Percentiles rank a stretch among this genome's conserved stretches.
phyloP scores from a whole-genome alignment of 2,329 filamentous ascomycete genomes.

The Acrodontium crateriforme region DNA sequence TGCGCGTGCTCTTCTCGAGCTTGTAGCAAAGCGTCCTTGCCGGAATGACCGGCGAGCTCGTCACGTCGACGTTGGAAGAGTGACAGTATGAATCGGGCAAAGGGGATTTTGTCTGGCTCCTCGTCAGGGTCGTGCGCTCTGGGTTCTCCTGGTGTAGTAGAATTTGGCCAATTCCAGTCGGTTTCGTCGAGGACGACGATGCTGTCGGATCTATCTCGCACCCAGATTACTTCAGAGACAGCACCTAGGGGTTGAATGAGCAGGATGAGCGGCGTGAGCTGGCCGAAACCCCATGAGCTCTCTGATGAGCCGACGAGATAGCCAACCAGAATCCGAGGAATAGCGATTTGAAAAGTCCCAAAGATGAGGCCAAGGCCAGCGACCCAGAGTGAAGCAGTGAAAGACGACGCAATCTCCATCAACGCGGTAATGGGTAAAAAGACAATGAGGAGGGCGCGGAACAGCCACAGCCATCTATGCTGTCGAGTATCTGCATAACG shows the following conservation, averaged over 20 bases:
- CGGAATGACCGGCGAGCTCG: too few relatives aligned
- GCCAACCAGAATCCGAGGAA: neutral
- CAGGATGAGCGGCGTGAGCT: conserved; percentile 1
- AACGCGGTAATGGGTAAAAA: conserved; percentile 1
- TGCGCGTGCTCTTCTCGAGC: too few relatives aligned
- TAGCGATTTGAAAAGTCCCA: conserved; percentile 1
- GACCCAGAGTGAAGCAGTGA: conserved; percentile 2
- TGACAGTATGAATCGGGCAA: too few relatives aligned
- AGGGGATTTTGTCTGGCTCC: too few relatives aligned
- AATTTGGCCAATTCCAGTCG: too few relatives aligned
- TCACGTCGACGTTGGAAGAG: too few relatives aligned
- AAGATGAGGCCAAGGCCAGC: neutral
- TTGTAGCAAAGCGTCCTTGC: too few relatives aligned
- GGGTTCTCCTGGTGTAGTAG: too few relatives aligned
- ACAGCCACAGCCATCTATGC: neutral
- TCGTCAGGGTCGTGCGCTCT: too few relatives aligned
- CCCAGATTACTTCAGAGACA: conserved; percentile 1
- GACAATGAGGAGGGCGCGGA: neutral
- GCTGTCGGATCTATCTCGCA: too few relatives aligned
- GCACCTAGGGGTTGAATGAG: conserved; percentile 1
- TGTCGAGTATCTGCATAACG: neutral
- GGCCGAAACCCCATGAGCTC: conserved; percentile 2
- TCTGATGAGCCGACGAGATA: neutral
- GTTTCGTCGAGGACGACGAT: too few relatives aligned
- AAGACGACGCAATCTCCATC: conserved; percentile 1